Evolutionary conservation across 805 yeast genomes (phyloP), one percentile per base, ranked within the genome.

Genomic region (Metschnikowia dekortorum): DNA sequence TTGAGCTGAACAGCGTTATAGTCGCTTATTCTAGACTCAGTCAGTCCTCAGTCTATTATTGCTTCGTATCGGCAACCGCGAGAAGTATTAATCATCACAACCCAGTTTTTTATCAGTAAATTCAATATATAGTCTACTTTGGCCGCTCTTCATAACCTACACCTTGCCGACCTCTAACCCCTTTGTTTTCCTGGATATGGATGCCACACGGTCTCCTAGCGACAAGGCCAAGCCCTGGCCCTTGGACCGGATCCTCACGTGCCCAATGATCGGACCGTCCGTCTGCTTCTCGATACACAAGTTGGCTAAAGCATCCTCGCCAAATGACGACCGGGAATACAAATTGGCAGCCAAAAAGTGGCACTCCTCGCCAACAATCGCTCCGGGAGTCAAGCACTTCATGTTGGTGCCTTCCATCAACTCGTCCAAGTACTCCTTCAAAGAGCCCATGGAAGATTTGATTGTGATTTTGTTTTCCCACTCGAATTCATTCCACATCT

Each of bases 401-500:
- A 94, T 95, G 69, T 92, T 91, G 4, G 99, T 94, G 44, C 89
- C 91, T 51, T 77, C 73, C 72, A 87, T 73, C 59, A 94, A 73
- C 61, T 80, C 84, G 52, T 84, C 86, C 67, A 94, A 75, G 69
- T 89, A 94, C 43, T 81, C 87, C 63, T 85, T 84, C 63, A 95
- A 78, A 1, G 88, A 71, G 32, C 79, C 67, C 55, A 84, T 74
- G 48, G 76, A 78, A 2, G 95, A 82, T 58, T 85, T 84, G 65
- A 94, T 87, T 53, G 91, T 87, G 60, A 94, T 91, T 75, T 94
- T 94, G 75, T 94, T 94, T 71, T 94, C 99, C 99, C 99, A 94
- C 73, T 94, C 99, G 66, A 95, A 94, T 67, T 91, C 97, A 67
- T 90, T 89, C 99, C 99, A 94, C 98, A 91, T 92, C 62, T 84